These are phyloP conservation scores for Phaeophleospora eucalypticola DNA, from an alignment of 2,329 filamentous ascomycete species.

Conservation along the genomic window DNA sequence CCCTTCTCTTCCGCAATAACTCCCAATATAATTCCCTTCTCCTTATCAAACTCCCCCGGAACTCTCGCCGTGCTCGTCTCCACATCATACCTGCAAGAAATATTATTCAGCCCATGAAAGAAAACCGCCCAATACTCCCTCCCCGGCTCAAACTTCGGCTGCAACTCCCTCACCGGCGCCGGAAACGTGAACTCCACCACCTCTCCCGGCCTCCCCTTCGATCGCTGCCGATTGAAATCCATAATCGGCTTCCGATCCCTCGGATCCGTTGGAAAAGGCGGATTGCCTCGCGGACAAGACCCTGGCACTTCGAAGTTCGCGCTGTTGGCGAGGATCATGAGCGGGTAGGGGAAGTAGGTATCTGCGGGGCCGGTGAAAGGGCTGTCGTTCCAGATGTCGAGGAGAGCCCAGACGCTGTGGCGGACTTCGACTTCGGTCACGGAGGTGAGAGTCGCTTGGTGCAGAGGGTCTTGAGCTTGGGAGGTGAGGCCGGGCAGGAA, in stretches of 20 bases:
- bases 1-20: constrained; percentile 1
- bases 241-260: no score
- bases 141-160: no score
- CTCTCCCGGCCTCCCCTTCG: no score
- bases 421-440: constrained; percentile 2
- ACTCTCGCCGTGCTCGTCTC: not conserved
- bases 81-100: not conserved
- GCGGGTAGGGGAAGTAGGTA: constrained; percentile 1
- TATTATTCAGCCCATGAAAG: constrained; percentile 3
- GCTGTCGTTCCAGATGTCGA: constrained; percentile 2
- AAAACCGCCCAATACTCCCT: no score
- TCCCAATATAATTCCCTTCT: constrained; percentile 1
- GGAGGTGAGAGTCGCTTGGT: not conserved
- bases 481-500: constrained; percentile 3
- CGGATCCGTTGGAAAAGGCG: constrained; percentile 1
- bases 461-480: not conserved
- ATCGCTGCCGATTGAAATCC: no score
- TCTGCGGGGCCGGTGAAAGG: constrained; percentile 1
- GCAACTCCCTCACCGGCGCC: no score
- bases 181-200: no score
- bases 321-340: not conserved
- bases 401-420: not conserved
- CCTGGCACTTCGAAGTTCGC: not conserved
- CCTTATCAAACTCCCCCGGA: constrained; percentile 1
- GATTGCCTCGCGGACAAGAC: not conserved